These are phyloP conservation scores for Calonectria ilicicola DNA, from an alignment of 2,329 filamentous ascomycete genomes.

Conservation along the genomic window DNA sequence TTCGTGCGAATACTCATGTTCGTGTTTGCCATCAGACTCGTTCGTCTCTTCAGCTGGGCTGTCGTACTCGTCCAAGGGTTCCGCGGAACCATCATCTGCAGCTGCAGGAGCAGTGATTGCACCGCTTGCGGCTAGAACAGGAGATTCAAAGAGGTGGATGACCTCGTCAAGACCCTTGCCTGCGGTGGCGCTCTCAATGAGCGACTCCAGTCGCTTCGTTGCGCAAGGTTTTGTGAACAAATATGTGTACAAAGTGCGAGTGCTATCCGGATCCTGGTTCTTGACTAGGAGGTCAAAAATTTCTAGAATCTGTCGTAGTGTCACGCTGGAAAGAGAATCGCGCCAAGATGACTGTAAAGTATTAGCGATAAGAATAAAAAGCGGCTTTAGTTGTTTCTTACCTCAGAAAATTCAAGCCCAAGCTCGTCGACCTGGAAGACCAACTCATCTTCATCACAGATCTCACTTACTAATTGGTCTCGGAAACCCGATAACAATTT, in stretches of 20 bases:
- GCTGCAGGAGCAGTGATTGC: constrained; percentile 27
- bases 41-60: constrained; percentile 37
- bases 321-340: constrained; percentile 51
- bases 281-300: constrained; percentile 57
- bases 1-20: constrained; percentile 23
- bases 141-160: constrained; percentile 51
- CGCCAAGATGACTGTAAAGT: constrained; percentile 48
- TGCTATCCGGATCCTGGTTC: constrained; percentile 55
- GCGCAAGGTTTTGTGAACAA: constrained; percentile 55
- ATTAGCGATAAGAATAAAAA: constrained; percentile 39
- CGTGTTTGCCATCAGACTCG: constrained; percentile 25
- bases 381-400: constrained; percentile 41
- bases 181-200: constrained; percentile 56
- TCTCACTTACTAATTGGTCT: constrained; percentile 58
- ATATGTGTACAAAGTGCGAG: constrained; percentile 55
- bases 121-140: constrained; percentile 29
- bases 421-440: constrained; percentile 65
- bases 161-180: constrained; percentile 57
- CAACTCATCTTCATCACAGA: constrained; percentile 60
- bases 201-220: constrained; percentile 52
- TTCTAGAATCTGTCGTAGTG: constrained; percentile 55
- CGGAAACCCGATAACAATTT: constrained; percentile 59
- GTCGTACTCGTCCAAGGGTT: constrained; percentile 41
- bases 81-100: constrained; percentile 33
- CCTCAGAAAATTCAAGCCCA: constrained; percentile 65